Conservation (phyloP, 2,329 filamentous ascomycete species). For the Hymenoscyphus repandus region DNA sequence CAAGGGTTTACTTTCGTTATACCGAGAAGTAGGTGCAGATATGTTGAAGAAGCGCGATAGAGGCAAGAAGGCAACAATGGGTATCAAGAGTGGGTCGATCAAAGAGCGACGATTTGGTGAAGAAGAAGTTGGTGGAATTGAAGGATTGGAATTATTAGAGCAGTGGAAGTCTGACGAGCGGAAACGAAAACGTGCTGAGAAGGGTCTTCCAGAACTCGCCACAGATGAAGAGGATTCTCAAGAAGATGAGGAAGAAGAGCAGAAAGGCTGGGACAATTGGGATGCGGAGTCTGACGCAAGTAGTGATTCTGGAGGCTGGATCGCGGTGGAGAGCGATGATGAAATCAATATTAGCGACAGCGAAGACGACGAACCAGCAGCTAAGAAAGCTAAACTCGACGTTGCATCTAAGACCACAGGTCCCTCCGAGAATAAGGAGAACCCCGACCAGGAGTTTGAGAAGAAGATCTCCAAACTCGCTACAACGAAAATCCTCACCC, state of each 20-base stretch:
- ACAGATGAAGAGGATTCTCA: constrained; percentile 57
- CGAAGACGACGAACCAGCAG: constrained; percentile 64
- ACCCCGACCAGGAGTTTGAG: constrained; percentile 32
- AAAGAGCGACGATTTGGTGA: constrained; percentile 79
- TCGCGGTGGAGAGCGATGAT: constrained; percentile 78
- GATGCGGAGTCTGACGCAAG: constrained; percentile 44
- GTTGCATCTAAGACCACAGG: too few relatives aligned
- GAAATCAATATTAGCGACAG: constrained; percentile 71
- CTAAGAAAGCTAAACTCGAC: constrained; percentile 28
- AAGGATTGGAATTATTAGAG: constrained; percentile 85
- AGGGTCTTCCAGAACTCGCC: constrained; percentile 59
- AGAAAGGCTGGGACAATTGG: constrained; percentile 28
- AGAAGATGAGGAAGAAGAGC: constrained; percentile 40
- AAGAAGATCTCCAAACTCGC: constrained; percentile 66
- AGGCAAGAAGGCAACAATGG: constrained; percentile 85
- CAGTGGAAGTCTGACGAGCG: constrained; percentile 91
- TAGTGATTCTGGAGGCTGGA: constrained; percentile 81
- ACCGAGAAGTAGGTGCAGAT: constrained; percentile 85
- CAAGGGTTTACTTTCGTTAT: constrained; percentile 83
- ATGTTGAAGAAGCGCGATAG: constrained; percentile 85
- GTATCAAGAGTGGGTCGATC: constrained; percentile 68
- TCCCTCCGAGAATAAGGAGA: constrained; percentile 39
- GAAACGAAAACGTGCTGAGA: constrained; percentile 64
- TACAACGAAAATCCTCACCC: constrained; percentile 91
- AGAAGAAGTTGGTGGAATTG: constrained; percentile 73